These are phyloP conservation scores for Geotrichum aggregatum DNA, from an alignment of 1,139 yeast genomes.

Conservation along the genomic window DNA sequence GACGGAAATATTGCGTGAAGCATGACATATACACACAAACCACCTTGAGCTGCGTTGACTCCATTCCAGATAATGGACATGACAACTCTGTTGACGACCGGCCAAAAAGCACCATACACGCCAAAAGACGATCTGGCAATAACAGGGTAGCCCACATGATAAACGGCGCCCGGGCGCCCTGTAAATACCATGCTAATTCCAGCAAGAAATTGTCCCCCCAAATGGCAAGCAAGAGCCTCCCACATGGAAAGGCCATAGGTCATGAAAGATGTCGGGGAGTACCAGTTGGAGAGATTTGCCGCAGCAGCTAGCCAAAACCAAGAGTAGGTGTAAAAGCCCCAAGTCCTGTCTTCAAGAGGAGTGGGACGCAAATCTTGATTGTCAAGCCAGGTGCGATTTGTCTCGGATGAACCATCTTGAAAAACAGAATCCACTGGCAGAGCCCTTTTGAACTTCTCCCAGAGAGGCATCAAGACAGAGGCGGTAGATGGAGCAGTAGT, in stretches of 20 bases:
- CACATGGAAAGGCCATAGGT: constrained; percentile 31
- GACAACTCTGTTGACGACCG: constrained; percentile 70
- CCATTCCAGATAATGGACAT: constrained; percentile 82
- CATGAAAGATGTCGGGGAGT: constrained; percentile 32
- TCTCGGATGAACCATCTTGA: no score
- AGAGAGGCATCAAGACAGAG: no score
- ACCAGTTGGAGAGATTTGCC: constrained; percentile 35
- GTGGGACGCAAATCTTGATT: constrained; percentile 26
- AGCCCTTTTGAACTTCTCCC: no score
- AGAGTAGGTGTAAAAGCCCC: constrained; percentile 28
- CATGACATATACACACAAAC: constrained; percentile 70
- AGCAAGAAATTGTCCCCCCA: constrained; percentile 55
- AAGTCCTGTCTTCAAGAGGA: constrained; percentile 24
- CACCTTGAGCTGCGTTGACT: constrained; percentile 74
- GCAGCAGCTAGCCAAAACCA: constrained; percentile 29
- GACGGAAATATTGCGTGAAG: constrained; percentile 63
- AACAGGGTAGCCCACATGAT: constrained; percentile 77
- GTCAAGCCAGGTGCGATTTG: constrained; percentile 14
- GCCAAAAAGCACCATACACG: constrained; percentile 74
- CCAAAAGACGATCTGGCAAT: constrained; percentile 72
- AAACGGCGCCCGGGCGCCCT: constrained; percentile 67
- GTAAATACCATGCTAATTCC: constrained; percentile 60
- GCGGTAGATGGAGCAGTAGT: no score
- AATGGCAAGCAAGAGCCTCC: constrained; percentile 30
- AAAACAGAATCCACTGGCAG: no score